Base-by-base conservation (phyloP, 2,329 filamentous ascomycete genomes). In the Acrocalymma vagum region DNA sequence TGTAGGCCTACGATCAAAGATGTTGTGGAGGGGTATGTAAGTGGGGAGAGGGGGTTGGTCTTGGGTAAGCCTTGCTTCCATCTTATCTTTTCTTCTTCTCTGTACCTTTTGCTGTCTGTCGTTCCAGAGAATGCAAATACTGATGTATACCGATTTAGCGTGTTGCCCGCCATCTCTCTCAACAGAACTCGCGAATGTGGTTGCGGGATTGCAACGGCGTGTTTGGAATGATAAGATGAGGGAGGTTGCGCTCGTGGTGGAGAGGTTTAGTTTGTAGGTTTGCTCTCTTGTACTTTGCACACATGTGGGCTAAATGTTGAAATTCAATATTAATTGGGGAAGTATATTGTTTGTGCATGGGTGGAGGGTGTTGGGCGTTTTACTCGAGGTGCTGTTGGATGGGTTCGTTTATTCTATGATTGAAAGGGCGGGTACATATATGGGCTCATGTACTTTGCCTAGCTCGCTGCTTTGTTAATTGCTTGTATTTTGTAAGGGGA, bases 221-320 rank as follows among this genome's bases (percentile, higher is more conserved):
- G 60, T 63, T 9, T 30, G 53, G 28, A 48, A 27, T 5, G 55
- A 55, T 9, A 41, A 60, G 30, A 33, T 52, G 18, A 29, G 34
- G 23, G 51, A 57, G 33, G 21, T 63, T 3, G 30, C 37, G 30
- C 29, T 60, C 17, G 51, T 55, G 17, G 41, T 42, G 6, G 58
- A 64, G 36, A 47, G 41, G 7, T 62, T 61, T 47, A 49, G 51
- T 6, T 63, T 49, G 53, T 53, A 21, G 17, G 30, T 25, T n/a
- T n/a, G n/a, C n/a, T n/a, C n/a, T n/a, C n/a, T n/a, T n/a, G n/a
- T n/a, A n/a, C n/a, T n/a, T n/a, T n/a, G n/a, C n/a, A n/a, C n/a
- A n/a, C n/a, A n/a, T n/a, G n/a, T n/a, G n/a, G n/a, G n/a, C n/a
- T n/a, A n/a, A n/a, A n/a, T n/a, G n/a, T n/a, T n/a, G n/a, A n/a